Evolutionary conservation across 2,329 filamentous ascomycete genomes (phyloP), one percentile per base, ranked within the genome.

Genomic region (Gyromitra esculenta): DNA sequence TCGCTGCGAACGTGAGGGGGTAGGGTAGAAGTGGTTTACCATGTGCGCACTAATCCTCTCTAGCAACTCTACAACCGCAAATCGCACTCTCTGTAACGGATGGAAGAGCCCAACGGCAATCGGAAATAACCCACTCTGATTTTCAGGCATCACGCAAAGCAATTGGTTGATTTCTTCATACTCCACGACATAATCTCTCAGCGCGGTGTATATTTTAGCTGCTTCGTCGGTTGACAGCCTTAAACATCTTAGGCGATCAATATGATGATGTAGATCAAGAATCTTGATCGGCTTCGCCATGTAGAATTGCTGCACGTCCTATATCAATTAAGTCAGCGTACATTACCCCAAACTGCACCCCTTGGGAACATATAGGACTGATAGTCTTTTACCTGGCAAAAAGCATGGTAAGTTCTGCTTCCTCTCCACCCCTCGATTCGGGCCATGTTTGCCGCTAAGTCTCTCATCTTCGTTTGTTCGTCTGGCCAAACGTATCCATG

Each of bases 401-500:
- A 98, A 80, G 92, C 94, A 84, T 96, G 97, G 82, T 99, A 99
- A 81, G 93, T 97, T 77, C 96, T 88, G 0, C 96, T 98, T 79
- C 93, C 96, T 80, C 96, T 90, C 96, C 96, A 99, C 73, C 95
- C 96, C 85, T 99, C 96, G 77, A 99, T 96, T 73, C 96, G 88
- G 73, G 92, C 93, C 60, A 96, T 93, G 77, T 97, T 97, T 1
- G 94, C 95, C 15, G 94, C 92, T 48, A 99, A 88, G 84, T 99
- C 96, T 81, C 91, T 91, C 81, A 92, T 88, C 84, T 93, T 95
- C 6, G 91, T 88, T 52, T 87, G 85, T 72, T 97, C 93, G 81
- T 97, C 93, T 1, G 91, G 85, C 96, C 96, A 99, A 43, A 99
- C 95, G 82, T 97, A 98, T 52, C 96, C 96, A 82, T 98, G 96